These are phyloP conservation scores for Cryptococcus neoformans DNA, from an alignment of 1,284 basidiomycete species.

Conservation along the genomic window DNA sequence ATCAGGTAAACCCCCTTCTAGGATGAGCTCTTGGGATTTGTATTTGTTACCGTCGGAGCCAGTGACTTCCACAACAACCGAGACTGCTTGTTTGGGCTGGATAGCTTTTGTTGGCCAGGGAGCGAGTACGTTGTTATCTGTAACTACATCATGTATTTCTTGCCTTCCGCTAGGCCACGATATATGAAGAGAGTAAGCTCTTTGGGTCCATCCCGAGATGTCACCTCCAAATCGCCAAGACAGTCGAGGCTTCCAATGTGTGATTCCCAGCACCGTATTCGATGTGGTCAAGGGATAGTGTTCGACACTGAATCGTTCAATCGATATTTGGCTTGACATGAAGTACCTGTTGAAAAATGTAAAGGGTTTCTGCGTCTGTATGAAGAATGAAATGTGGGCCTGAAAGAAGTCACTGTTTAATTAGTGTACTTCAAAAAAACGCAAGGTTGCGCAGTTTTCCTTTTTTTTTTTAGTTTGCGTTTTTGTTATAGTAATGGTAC, in stretches of 20 bases:
- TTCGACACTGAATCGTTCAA: too few relatives aligned
- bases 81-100: conserved; percentile 16
- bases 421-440: too few relatives aligned
- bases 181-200: conserved; percentile 27
- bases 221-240: conserved; percentile 30
- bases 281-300: too few relatives aligned
- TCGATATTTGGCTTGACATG: too few relatives aligned
- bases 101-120: conserved; percentile 30
- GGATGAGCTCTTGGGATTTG: conserved; percentile 8
- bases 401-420: too few relatives aligned
- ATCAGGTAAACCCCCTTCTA: conserved; percentile 29
- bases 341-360: too few relatives aligned
- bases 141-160: conserved; percentile 15
- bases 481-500: too few relatives aligned
- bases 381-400: too few relatives aligned
- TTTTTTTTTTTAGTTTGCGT: too few relatives aligned
- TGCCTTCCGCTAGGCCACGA: conserved; percentile 2
- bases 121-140: conserved; percentile 21
- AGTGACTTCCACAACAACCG: conserved; percentile 16
- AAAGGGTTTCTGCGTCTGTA: too few relatives aligned
- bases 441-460: too few relatives aligned
- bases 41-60: conserved; percentile 13
- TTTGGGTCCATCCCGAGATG: conserved; percentile 27
- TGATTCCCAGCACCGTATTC: too few relatives aligned
- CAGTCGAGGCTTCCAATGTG: conserved; percentile 17